Evolutionary conservation across 164 flowering plant genomes (phyloP), one percentile per base, ranked within the genome.

Genomic region (Pachysandra terminalis): DNA sequence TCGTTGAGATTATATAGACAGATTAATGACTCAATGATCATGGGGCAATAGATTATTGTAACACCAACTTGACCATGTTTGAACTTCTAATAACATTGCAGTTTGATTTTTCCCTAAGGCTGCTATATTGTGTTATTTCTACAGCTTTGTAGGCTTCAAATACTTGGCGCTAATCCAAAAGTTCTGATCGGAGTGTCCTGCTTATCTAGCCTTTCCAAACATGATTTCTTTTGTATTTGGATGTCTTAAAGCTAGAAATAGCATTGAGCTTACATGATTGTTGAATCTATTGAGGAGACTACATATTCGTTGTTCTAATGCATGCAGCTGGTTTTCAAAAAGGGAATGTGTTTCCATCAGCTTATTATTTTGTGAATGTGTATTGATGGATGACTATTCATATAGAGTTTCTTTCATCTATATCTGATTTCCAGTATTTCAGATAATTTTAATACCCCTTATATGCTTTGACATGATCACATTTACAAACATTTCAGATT

Each of bases 401-500:
- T n/a, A n/a, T n/a, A n/a, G n/a, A n/a, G n/a, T n/a, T n/a, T n/a
- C n/a, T n/a, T n/a, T n/a, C 45, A 10, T 3, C 16, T 15, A 12
- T 45, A 45, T 45, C 51, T 1, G 17, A 45, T 45, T 5, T 45
- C 15, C 17, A 45, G 51, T 59, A 19, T 56, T 56, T 56, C 23
- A 56, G 9, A 25, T 54, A 22, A 3, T 54, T n/a, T 54, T 21
- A 25, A 15, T 22, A 56, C 26, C 7, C 21, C 7, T 32, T 32
- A 7, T 60, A 52, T 24, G 23, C 13, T 41, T 22, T 64, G n/a
- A 32, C 27, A 19, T 17, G 23, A 59, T 25, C 14, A 40, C 19
- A 19, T 40, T 54, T 52, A 9, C 53, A n/a, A 61, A 53, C 15
- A 32, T 76, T 79, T 59, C 81, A 83, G 86, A 26, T 70, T 85